These are phyloP conservation scores for Metschnikowia continentalis DNA, from an alignment of 805 yeast genomes.

Conservation along the genomic window DNA sequence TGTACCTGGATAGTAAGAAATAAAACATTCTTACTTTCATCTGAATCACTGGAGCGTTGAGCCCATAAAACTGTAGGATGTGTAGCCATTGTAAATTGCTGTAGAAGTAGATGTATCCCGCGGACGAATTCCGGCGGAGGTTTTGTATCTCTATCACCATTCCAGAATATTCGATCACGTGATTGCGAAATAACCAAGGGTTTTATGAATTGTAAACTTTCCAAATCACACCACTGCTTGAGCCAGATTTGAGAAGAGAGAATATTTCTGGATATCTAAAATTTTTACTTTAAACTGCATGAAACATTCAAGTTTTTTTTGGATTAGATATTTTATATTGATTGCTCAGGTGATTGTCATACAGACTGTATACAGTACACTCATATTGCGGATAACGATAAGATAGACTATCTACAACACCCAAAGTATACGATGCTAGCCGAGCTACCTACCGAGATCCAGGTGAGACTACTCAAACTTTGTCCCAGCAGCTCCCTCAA, in stretches of 20 bases:
- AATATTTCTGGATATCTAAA: neutral
- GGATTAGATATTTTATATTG: neutral
- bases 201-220: neutral
- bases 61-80: constrained; percentile 82
- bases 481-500: constrained; percentile 34
- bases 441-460: constrained; percentile 42
- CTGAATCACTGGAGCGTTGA: constrained; percentile 82
- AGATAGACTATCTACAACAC: neutral
- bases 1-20: constrained; percentile 69
- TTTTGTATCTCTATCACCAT: constrained; percentile 2
- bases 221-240: neutral
- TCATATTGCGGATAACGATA: neutral
- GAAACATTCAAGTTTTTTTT: neutral
- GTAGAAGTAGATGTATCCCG: neutral
- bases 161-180: constrained; percentile 21
- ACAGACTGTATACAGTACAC: neutral
- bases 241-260: too few species aligned
- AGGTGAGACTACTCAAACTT: constrained; percentile 30
- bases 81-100: constrained; percentile 9
- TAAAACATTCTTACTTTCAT: constrained; percentile 67
- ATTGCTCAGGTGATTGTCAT: neutral
- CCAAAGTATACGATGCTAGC: constrained; percentile 10
- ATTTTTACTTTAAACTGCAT: neutral
- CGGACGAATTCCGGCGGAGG: neutral
- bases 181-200: neutral